Conservation (phyloP, 2,329 filamentous ascomycete species). For the Trichophyton rubrum region DNA sequence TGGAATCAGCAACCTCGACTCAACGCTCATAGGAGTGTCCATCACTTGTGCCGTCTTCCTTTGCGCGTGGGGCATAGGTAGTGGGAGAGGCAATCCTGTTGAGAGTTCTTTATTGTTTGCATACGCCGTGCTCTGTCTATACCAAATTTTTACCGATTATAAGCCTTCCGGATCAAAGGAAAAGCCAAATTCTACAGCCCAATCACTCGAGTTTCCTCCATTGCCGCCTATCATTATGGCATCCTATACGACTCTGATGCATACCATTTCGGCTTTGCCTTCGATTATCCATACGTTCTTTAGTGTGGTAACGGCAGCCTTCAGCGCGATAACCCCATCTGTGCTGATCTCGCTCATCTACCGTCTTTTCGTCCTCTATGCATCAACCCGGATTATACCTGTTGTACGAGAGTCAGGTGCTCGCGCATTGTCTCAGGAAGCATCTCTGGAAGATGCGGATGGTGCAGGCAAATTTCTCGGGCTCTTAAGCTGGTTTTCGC, state of each 20-base stretch:
- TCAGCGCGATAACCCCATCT: slow-evolving; percentile 89
- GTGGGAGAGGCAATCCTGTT: slow-evolving; percentile 84
- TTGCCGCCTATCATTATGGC: slow-evolving; percentile 97
- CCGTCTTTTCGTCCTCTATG: slow-evolving; percentile 88
- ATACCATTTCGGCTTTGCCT: slow-evolving; percentile 71
- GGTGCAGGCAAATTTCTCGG: slow-evolving; percentile 68
- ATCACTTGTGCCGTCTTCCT: slow-evolving; percentile 89
- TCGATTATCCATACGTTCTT: slow-evolving; percentile 71
- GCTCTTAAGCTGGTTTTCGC: slow-evolving; percentile 85
- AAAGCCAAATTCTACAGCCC: slow-evolving; percentile 42
- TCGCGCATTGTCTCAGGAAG: slow-evolving; percentile 69
- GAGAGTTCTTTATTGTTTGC: slow-evolving; percentile 92
- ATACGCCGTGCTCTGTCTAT: slow-evolving; percentile 95
- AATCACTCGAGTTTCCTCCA: slow-evolving; percentile 69
- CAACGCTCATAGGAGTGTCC: slow-evolving; percentile 79
- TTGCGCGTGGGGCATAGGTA: slow-evolving; percentile 86
- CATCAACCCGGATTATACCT: slow-evolving; percentile 88
- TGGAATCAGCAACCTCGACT: slow-evolving; percentile 82
- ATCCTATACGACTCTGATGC: slow-evolving; percentile 82
- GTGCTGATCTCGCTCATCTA: slow-evolving; percentile 93
- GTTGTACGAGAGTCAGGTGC: slow-evolving; percentile 80
- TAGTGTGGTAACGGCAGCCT: slow-evolving; percentile 76
- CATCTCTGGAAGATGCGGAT: slow-evolving; percentile 72
- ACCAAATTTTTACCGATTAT: slow-evolving; percentile 99
- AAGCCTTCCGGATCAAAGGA: slow-evolving; percentile 59